A percentile compares a stretch with the other conserved stretches of the same genome.
Conservation (phyloP, 2,329 filamentous ascomycete genomes). For the Pseudopithomyces maydicus region DNA sequence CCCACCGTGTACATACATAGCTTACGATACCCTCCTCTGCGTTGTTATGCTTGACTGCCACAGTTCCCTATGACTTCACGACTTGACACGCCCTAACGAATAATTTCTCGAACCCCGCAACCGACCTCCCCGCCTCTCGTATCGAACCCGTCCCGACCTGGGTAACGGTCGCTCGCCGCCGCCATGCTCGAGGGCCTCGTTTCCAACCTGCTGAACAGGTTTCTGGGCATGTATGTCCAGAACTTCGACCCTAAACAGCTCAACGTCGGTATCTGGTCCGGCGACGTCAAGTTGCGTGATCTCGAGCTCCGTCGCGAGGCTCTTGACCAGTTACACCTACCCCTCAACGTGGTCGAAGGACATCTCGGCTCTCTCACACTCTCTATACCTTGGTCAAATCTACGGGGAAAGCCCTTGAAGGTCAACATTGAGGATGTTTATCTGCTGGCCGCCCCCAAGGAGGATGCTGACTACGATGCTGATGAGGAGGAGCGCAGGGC, state of each 20-base stretch:
- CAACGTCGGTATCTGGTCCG: conserved; percentile 98
- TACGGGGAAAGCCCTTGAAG: conserved; percentile 91
- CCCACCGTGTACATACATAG: conserved; percentile 29
- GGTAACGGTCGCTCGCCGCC: conserved; percentile 68
- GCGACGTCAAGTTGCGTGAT: conserved; percentile 93
- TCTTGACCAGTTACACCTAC: conserved; percentile 93
- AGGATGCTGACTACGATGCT: conserved; percentile 90
- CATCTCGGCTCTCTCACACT: conserved; percentile 91
- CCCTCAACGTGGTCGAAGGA: conserved; percentile 94
- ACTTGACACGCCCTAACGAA: conserved; percentile 36
- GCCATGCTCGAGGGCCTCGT: conserved; percentile 96
- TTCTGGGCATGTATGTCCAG: conserved; percentile 99
- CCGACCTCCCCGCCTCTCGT: conserved; percentile 19
- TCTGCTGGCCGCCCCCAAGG: conserved; percentile 90
- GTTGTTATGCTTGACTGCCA: conserved; percentile 21
- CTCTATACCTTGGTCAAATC: conserved; percentile 95
- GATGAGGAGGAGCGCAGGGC: conserved; percentile 87
- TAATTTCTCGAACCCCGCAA: conserved; percentile 24
- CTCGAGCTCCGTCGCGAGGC: conserved; percentile 93
- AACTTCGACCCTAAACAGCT: conserved; percentile 98
- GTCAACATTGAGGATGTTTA: conserved; percentile 97
- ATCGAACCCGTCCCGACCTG: conserved; percentile 61
- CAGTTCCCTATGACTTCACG: conserved; percentile 39
- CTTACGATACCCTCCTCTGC: conserved; percentile 29
- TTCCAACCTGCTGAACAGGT: conserved; percentile 96